Evolutionary conservation across 2,329 filamentous ascomycete species (phyloP), one percentile per base, ranked within the genome.

Genomic region (Colletotrichum godetiae): DNA sequence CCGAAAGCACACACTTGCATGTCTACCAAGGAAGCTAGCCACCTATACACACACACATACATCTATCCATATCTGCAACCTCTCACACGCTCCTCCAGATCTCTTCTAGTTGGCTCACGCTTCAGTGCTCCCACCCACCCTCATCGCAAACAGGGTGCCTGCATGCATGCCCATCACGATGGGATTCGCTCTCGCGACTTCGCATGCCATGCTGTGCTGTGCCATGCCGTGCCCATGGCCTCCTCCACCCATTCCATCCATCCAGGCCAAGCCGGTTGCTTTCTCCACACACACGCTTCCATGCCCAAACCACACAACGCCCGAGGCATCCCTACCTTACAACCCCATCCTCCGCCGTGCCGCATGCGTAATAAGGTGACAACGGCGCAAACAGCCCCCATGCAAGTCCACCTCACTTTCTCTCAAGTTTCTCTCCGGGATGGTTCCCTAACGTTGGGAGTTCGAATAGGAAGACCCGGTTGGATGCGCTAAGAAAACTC

Each of bases 1-100:
- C 53, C 46, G 67, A 73, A 73, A 73, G 59, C 60, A 37, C 70
- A 73, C 46, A 57, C 67, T 53, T 70, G 70, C 67, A 70, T 70
- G 29, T 46, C 15, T 37, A 35, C 33, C 33, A n/a, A 33, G 11
- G 6, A 24, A 15, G 5, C 62, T 42, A 65, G 62, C 61, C 61
- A 57, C 63, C 57, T 22, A 31, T 55, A 68, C 31, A 49, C 42
- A 52, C 27, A 15, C 35, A 15, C 5, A 42, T 6, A 46, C 19
- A n/a, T 27, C 15, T 63, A 46, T 19, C 42, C 61, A 63, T 55
- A 35, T 13, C 46, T 52, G 37, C 37, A 49, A 33, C 37, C 58
- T 61, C 24, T 31, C 59, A 10, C 27, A 27, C 37, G 29, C 35
- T 29, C n/a, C 35, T 10, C 13, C 58, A 19, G 7, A 7, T 12